Conservation (phyloP, 768 basidiomycete genomes). For the Podaxis sp. region DNA sequence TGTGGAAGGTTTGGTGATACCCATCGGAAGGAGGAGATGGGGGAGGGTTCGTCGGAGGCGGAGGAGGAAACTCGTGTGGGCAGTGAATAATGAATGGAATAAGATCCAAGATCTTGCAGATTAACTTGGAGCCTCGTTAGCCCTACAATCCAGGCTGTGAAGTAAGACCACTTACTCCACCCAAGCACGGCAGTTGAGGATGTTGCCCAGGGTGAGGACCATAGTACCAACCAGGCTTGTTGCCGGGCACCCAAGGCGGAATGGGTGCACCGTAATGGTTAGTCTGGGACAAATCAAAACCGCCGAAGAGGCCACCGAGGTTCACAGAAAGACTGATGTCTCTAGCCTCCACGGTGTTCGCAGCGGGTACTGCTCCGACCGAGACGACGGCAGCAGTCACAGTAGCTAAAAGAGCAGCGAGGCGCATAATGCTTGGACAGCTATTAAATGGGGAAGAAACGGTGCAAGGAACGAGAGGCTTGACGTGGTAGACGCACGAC, state of each 20-base stretch:
- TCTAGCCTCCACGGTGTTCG: neutral
- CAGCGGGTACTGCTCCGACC: neutral
- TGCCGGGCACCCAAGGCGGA: constrained; percentile 30
- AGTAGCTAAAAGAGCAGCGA: neutral
- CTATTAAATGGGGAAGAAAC: neutral
- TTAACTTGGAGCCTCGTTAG: constrained; percentile 3
- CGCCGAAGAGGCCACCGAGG: constrained; percentile 6
- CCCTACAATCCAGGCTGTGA: constrained; percentile 23
- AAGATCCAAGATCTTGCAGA: constrained; percentile 17
- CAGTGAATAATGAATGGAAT: constrained; percentile 33
- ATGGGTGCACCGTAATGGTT: constrained; percentile 35
- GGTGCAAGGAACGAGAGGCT: constrained; percentile 1
- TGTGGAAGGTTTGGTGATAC: constrained; percentile 27
- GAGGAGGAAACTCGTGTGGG: constrained; percentile 26
- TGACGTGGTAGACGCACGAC: constrained; percentile 2
- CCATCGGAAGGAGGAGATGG: constrained; percentile 23
- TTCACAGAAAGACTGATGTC: constrained; percentile 10
- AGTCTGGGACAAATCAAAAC: constrained; percentile 4
- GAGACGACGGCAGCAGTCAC: constrained; percentile 4
- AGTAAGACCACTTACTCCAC: constrained; percentile 18
- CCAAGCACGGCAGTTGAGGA: constrained; percentile 24
- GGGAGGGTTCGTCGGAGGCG: constrained; percentile 17
- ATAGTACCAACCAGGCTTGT: constrained; percentile 39
- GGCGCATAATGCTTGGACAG: constrained; percentile 1
- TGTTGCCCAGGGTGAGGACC: constrained; percentile 27